A percentile compares a stretch with the other conserved stretches of the same genome.
Evolutionary conservation across 2,329 filamentous ascomycete genomes (phyloP).

Genomic region (Sporothrix dimorphospora): DNA sequence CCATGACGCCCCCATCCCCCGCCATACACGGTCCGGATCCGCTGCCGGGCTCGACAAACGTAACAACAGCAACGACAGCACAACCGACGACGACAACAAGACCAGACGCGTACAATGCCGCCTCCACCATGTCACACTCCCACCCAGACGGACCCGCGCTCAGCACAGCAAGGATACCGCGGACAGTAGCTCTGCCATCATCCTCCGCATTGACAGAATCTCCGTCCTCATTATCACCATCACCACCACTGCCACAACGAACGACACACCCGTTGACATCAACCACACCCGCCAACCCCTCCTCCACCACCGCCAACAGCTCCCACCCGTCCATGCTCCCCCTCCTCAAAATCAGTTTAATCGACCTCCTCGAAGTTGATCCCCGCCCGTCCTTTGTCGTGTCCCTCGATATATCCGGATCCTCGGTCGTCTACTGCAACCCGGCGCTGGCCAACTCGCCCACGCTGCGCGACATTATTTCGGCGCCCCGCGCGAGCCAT

Average conservation of each 20-base stretch:
- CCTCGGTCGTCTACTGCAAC: constrained; percentile 37
- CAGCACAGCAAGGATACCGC: neutral
- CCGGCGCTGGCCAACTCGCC: constrained; percentile 36
- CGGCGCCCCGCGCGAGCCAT: constrained; percentile 28
- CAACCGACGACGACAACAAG: neutral
- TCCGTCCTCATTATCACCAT: neutral
- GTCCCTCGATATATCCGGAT: constrained; percentile 1
- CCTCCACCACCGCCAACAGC: neutral
- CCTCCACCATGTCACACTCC: neutral
- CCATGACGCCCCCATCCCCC: constrained; percentile 22
- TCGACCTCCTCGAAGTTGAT: constrained; percentile 47
- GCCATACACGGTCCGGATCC: neutral
- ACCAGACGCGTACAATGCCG: neutral
- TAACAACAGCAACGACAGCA: neutral
- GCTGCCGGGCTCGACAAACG: neutral
- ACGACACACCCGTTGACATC: neutral
- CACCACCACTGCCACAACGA: neutral
- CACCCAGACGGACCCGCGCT: neutral
- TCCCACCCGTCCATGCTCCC: neutral
- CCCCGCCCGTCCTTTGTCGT: constrained; percentile 45
- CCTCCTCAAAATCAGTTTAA: constrained; percentile 37
- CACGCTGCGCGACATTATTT: constrained; percentile 32
- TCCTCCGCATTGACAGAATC: neutral
- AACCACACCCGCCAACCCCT: neutral
- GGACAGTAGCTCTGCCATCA: neutral